Base-by-base conservation (phyloP, 108 stramenopile genomes). In the Pelagomonas calceolata region DNA sequence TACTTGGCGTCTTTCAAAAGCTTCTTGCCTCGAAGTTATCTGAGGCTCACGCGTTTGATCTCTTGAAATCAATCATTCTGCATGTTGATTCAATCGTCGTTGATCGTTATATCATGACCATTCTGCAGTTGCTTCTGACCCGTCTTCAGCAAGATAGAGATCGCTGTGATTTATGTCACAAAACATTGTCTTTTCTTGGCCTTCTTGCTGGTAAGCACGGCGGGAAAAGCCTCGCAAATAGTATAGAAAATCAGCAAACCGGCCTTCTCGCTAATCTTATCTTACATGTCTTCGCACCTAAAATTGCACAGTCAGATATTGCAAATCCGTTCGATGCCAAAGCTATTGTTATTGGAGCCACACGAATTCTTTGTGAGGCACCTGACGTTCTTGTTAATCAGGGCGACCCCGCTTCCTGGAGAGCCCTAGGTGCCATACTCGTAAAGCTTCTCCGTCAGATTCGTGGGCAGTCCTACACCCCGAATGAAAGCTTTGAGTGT, bases 1-100 rank as follows among this genome's bases (percentile, higher is more conserved):
- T 92, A 63, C 82, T 91, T 37, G 90, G 87, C 63, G 78, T 90
- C 67, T 95, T 93, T 73, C 95, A 96, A 71, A 95, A 93, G 78
- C 84, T 98, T 26, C 76, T 95, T 31, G 77, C 91, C 15, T 12
- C 68, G 15, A 35, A 31, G 45, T 0, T 36, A 4, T n/a, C 45
- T 4, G 68, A 69, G 46, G 35, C 21, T 12, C 51, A 60, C 66
- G 91, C 89, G 67, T 94, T 93, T 75, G 85, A 87, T 37, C 69
- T 95, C 14, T 87, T 96, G 21, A 71, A 73, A 15, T 63, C 90
- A 16, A 65, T 94, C 33, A 66, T 91, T 65, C 46, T 75, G 71
- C 81, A 84, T 72, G 69, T 94, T 45, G 87, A 87, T 3, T 70
- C 70, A 45, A 81, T 85, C 34, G 66, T 68, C 29, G 74, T 91